Base-by-base conservation (phyloP, 371 early-diverging fungal species). In the Parasitella parasitica region DNA sequence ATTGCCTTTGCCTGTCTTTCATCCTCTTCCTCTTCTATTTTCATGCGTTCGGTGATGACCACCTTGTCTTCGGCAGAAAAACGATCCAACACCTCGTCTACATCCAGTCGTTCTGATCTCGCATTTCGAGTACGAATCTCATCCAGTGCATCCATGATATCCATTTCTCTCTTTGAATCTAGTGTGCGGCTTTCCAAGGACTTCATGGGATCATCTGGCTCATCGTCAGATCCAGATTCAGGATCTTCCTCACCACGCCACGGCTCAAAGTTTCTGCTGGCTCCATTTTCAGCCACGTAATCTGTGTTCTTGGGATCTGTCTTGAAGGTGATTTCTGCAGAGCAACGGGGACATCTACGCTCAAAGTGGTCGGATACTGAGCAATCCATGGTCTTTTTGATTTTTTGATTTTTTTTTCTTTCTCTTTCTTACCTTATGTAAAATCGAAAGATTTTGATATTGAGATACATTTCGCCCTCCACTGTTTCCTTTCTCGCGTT, bases 291-390 rank as follows among this genome's bases (percentile, higher is more conserved):
- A n/a, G 91, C 89, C 13, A 92, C 84, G 69, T 99, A 99, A 77
- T 96, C 97, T 15, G 92, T 82, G 72, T 97, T 97, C 69, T 94
- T 88, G 1, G 98, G 99, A 73, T 99, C 99, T 0, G 99, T 99
- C 67, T 95, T 97, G 83, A 96, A 97, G 0, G 98, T 96, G 48
- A 99, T 94, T 76, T 95, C 97, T 2, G 91, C 92, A 1, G 94
- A 89, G 76, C 99, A 99, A 26, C 87, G 81, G 24, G 96, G 95
- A 68, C 99, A 99, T 60, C 94, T 75, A 54, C 6, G 36, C 22
- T 26, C 32, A n/a, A 0, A 52, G 16, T 49, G 4, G 16, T 26
- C 2, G 20, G 9, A 28, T 13, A 1, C 2, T 15, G 13, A 22
- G 37, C 30, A 36, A 18, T 3, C 20, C 15, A 15, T 36, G 5